Evolutionary conservation across 805 yeast species (phyloP), one percentile per base, ranked within the genome.

Genomic region (Isabelozyma rhagii): DNA sequence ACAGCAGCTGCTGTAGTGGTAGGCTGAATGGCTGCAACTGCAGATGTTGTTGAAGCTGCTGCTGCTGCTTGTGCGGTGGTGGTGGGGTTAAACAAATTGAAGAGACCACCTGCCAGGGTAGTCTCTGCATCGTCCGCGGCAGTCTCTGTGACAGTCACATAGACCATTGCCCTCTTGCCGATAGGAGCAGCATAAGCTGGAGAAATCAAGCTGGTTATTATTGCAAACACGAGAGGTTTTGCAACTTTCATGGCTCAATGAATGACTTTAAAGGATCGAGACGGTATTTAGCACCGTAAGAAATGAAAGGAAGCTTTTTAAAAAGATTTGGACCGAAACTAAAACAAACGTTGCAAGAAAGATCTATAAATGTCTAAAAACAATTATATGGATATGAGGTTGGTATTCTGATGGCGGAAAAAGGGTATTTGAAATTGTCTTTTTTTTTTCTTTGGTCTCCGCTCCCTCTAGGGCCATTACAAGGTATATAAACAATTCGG

Each of bases 1-100:
- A 62, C 56, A 46, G 63, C 54, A n/a, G 63, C 54, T 50, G 54
- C 46, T 61, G 55, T 43, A 31, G 63, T 51, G 40, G 61, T 62
- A 21, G 67, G 49, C 45, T 62, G 51, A 43, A 62, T 55, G 46
- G 63, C 54, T n/a, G 63, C 54, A 49, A 53, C 46, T 61, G 55
- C 51, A 25, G 49, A 39, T 39, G 43, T 41, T 27, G 51, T 42
- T 11, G 46, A 39, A n/a, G 48, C 45, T 42, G n/a, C 43, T 7
- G 51, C 43, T 17, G 44, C 36, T 3, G 38, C 47, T 28, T 31
- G 18, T 28, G 39, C 39, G 15, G 47, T 21, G 25, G 25, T 21
- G 25, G 25, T 21, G 25, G 25, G 25, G 25, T 21, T 21, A 21
- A 21, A 21, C 25, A 21, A 21, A 6, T 21, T 21, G 25, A 21